phyloP scores from a whole-genome alignment of 1,139 yeast genomes.

The Meyerozyma carpophila region DNA sequence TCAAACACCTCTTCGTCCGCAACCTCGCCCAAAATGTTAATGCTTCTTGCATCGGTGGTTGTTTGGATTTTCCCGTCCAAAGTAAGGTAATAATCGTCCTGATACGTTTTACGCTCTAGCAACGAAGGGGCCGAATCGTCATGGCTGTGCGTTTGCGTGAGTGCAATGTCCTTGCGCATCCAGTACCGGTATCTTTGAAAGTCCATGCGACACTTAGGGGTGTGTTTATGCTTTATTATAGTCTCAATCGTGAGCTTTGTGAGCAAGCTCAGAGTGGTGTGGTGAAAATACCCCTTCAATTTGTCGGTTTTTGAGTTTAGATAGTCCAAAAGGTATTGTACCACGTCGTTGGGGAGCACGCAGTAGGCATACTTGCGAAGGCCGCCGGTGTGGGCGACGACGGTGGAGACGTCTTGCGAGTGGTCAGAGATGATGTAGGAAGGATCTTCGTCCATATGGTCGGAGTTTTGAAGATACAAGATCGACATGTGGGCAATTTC shows the following conservation, averaged over 20 bases:
- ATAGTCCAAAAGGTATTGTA: constrained; percentile 18
- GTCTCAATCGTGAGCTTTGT: constrained; percentile 19
- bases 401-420: constrained; percentile 19
- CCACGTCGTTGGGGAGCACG: constrained; percentile 29
- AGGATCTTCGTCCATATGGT: constrained; percentile 20
- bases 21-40: constrained; percentile 12
- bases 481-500: constrained; percentile 7
- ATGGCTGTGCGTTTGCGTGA: neutral
- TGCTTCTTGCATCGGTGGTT: constrained; percentile 20
- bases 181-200: constrained; percentile 49
- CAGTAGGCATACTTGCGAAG: constrained; percentile 39
- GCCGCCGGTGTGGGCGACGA: constrained; percentile 39
- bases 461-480: constrained; percentile 9
- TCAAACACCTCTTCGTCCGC: constrained; percentile 16
- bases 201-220: constrained; percentile 42
- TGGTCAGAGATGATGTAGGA: constrained; percentile 29
- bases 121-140: neutral
- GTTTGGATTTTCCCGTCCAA: constrained; percentile 33
- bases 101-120: constrained; percentile 11
- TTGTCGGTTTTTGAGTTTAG: constrained; percentile 16
- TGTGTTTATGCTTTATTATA: constrained; percentile 41
- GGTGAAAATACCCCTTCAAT: constrained; percentile 7
- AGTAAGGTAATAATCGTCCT: constrained; percentile 32
- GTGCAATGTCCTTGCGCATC: constrained; percentile 19
- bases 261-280: constrained; percentile 19